A percentile compares a stretch with the other conserved stretches of the same genome.
Conservation (phyloP, 2,329 filamentous ascomycete species). For the Beauveria varroae region DNA sequence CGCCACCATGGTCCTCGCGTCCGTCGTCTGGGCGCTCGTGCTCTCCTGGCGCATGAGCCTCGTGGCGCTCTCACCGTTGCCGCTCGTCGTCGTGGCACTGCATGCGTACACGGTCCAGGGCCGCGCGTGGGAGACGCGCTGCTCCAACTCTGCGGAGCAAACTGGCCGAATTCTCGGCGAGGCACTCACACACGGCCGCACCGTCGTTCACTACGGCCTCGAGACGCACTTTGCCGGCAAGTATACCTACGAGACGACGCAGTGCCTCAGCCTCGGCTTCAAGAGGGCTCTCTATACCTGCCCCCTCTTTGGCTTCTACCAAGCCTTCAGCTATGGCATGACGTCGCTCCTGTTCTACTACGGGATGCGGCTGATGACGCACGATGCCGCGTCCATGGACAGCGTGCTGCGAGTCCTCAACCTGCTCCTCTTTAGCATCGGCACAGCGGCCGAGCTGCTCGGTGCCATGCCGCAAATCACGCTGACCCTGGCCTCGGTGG, state of each 20-base stretch:
- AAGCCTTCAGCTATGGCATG: constrained; percentile 63
- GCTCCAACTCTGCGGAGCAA: constrained; percentile 54
- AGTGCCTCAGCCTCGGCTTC: constrained; percentile 53
- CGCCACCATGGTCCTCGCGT: constrained; percentile 57
- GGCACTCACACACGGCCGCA: constrained; percentile 69
- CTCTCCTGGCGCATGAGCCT: constrained; percentile 76
- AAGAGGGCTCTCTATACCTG: constrained; percentile 61
- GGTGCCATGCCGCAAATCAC: constrained; percentile 74
- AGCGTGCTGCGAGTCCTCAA: constrained; percentile 69
- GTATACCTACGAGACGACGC: constrained; percentile 43
- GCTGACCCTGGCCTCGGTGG: constrained; percentile 63
- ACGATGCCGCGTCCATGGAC: constrained; percentile 39
- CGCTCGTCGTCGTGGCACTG: constrained; percentile 59
- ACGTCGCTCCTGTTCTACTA: constrained; percentile 81
- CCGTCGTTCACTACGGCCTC: constrained; percentile 67
- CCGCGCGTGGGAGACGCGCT: constrained; percentile 63
- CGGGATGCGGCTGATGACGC: constrained; percentile 56
- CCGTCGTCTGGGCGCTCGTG: constrained; percentile 64
- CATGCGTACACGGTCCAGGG: constrained; percentile 58
- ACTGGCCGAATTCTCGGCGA: constrained; percentile 58
- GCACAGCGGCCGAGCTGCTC: constrained; percentile 62
- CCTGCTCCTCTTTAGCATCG: constrained; percentile 75
- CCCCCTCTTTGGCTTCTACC: constrained; percentile 68
- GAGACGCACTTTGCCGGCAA: constrained; percentile 64
- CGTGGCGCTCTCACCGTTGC: constrained; percentile 61